Evolutionary conservation across 1,284 basidiomycete genomes (phyloP).

Genomic region (Papiliotrema laurentii): DNA sequence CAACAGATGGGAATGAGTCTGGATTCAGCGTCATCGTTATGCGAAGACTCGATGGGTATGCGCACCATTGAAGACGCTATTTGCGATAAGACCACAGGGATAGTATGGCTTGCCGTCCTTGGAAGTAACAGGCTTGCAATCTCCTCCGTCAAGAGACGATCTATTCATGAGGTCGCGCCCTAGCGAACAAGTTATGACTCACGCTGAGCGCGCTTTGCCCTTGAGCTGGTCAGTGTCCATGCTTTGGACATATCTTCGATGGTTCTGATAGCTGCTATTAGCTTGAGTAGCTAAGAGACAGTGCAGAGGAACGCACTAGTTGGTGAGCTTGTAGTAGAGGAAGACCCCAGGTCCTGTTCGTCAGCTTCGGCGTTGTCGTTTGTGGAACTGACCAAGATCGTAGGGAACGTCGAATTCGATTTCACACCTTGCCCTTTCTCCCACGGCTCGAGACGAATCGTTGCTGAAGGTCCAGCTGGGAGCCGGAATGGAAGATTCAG

Average conservation of each 20-base stretch:
- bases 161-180: conserved; percentile 12
- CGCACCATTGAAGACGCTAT: conserved; percentile 94
- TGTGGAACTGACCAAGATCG: conserved; percentile 53
- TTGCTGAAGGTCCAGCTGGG: conserved; percentile 66
- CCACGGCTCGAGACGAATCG: conserved; percentile 50
- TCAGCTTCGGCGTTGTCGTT: neutral
- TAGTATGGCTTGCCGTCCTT: conserved; percentile 63
- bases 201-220: conserved; percentile 55
- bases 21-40: conserved; percentile 7
- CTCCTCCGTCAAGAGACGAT: conserved; percentile 60
- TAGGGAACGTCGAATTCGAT: conserved; percentile 79
- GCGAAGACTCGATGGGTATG: conserved; percentile 5
- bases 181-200: conserved; percentile 6
- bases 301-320: conserved; percentile 54
- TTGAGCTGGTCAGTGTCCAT: conserved; percentile 78
- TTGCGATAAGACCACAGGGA: conserved; percentile 96
- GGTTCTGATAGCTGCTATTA: conserved; percentile 75
- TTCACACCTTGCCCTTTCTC: conserved; percentile 60
- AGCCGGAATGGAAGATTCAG: conserved; percentile 50
- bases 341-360: conserved; percentile 65
- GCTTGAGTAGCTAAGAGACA: neutral
- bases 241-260: conserved; percentile 94
- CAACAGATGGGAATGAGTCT: conserved; percentile 75
- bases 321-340: conserved; percentile 94
- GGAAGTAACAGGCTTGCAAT: conserved; percentile 83